Evolutionary conservation across 1,139 yeast species (phyloP), one percentile per base, ranked within the genome.

Genomic region (Keqinozyma sinolaborantium): DNA sequence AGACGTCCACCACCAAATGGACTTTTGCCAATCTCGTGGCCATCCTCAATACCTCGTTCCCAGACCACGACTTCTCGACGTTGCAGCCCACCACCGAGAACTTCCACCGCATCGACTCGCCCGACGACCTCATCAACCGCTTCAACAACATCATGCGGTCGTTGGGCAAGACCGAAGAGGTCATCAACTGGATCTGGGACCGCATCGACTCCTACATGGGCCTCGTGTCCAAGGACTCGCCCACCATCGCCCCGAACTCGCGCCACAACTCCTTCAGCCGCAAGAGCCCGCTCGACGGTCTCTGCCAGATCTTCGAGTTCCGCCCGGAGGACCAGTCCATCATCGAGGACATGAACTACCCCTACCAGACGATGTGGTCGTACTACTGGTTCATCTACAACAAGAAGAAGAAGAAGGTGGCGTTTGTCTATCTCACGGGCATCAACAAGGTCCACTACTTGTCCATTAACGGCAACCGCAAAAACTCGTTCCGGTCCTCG

Each of bases 361-460:
- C 82, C 23, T 82, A 84, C 24, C 90, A 85, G 30, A 76, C 83
- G 1, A 66, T 84, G 60, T 92, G 98, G 98, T 83, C 92, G 25
- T 71, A 82, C 52, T 86, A 86, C 70, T 92, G 95, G 83, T 92
- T 92, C 56, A 79, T 92, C 32, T 88, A 85, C 60, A 92, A 87
- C 60, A 88, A 86, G 58, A 84, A 86, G 50, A 78, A 84, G 58
- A 92, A 90, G 61, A 73, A 97, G 41, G 97, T 92, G 3, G 87
- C 95, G 1, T 92, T 84, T 52, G 57, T 92, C 19, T 85, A 87
- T 48, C 51, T 70, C 35, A 64, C 64, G 4, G 75, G 73, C 2
- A 60, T 69, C 32, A 68, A 67, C 38, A 61, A 64, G 39, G 51
- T 61, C 8, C 73, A 69, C 44, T 63, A 60, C 39, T 56, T 65